Evolutionary conservation across 1,139 yeast genomes (phyloP).

Genomic region (Pichia cactophila): DNA sequence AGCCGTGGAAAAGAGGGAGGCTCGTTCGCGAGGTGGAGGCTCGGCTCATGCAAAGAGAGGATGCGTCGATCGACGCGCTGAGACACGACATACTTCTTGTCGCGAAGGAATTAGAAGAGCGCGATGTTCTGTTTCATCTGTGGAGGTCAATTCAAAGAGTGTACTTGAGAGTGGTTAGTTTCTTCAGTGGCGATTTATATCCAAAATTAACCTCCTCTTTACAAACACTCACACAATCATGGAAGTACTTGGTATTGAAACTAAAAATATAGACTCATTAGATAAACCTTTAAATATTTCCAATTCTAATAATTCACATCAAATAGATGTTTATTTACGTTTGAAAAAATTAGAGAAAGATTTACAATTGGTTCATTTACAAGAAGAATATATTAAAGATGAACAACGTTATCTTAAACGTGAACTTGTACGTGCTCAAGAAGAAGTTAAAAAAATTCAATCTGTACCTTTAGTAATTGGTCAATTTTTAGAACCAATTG

Average conservation of each 20-base stretch:
- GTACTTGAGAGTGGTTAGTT: too few species aligned
- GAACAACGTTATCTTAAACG: constrained; percentile 95
- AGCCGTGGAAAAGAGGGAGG: constrained; percentile 87
- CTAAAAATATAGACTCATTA: too few species aligned
- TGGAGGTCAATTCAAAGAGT: too few species aligned
- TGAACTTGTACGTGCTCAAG: constrained; percentile 93
- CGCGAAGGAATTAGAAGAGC: neutral
- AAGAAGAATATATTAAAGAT: constrained; percentile 94
- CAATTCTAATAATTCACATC: too few species aligned
- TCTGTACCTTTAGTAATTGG: constrained; percentile 98
- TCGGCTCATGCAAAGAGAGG: constrained; percentile 77
- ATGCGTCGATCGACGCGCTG: constrained; percentile 32
- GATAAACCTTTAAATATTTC: too few species aligned
- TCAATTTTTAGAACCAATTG: constrained; percentile 95
- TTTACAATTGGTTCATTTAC: constrained; percentile 71
- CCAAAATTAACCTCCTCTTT: too few species aligned
- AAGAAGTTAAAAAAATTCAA: constrained; percentile 94
- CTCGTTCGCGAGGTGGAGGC: constrained; percentile 79
- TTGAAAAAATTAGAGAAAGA: constrained; percentile 86
- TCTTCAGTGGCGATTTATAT: too few species aligned
- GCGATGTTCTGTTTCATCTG: too few species aligned
- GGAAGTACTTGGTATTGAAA: constrained; percentile 53
- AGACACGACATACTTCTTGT: neutral
- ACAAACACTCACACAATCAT: constrained; percentile 23
- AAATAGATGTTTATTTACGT: constrained; percentile 66